Evolutionary conservation across 2,329 filamentous ascomycete genomes (phyloP).

Genomic region (Escovopsis sp.): DNA sequence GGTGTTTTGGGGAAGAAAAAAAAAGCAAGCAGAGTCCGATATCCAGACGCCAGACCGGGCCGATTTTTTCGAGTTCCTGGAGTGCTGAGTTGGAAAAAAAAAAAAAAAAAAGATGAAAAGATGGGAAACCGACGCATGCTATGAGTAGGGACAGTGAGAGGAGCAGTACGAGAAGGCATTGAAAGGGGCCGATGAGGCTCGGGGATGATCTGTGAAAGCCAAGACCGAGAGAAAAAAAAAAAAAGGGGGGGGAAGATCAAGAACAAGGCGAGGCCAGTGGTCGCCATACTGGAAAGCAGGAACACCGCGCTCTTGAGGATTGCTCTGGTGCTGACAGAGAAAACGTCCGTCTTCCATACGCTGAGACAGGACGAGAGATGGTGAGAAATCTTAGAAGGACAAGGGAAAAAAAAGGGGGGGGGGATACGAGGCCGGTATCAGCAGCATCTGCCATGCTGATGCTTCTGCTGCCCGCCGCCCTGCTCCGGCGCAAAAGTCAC

Average conservation of each 20-base stretch:
- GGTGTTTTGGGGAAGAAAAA: no score
- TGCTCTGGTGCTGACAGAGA: no score
- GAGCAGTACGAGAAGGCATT: no score
- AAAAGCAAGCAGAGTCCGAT: neutral
- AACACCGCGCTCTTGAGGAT: no score
- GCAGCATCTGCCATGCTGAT: conserved; percentile 17
- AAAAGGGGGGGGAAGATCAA: neutral
- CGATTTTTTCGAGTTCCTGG: neutral
- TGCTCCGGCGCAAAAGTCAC: conserved; percentile 11
- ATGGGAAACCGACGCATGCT: neutral
- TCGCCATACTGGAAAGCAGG: no score
- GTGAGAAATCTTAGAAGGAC: no score
- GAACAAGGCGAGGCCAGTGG: neutral
- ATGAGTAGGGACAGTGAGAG: no score
- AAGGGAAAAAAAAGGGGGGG: neutral
- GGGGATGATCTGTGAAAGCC: no score
- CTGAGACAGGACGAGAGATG: no score
- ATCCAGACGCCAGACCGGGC: conserved; percentile 4
- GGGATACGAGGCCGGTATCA: neutral
- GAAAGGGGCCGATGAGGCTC: no score
- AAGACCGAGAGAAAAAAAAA: neutral
- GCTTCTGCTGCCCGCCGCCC: conserved; percentile 11
- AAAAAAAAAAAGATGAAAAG: neutral
- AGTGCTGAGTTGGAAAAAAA: neutral
- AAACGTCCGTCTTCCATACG: no score